Evolutionary conservation across 352 stramenopile species (phyloP).

Genomic region (Pythium grandisporangium): DNA sequence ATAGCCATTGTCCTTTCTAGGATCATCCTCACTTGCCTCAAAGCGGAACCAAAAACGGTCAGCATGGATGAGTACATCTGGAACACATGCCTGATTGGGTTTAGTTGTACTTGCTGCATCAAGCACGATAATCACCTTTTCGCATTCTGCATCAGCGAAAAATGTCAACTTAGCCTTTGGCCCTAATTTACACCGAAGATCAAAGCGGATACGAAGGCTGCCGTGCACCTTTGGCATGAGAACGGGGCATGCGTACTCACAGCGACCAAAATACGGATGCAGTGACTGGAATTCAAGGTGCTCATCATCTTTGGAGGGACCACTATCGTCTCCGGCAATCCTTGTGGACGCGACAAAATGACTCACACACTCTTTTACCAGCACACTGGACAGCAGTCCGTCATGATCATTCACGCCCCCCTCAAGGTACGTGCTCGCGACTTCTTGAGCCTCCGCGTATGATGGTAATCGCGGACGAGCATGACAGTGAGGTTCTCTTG

Average conservation of each 20-base stretch:
- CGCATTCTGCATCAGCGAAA: conserved; percentile 59
- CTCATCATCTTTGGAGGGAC: not conserved
- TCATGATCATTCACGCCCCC: conserved; percentile 47
- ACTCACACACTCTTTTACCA: conserved; percentile 80
- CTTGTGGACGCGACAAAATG: conserved; percentile 79
- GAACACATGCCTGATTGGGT: conserved; percentile 24
- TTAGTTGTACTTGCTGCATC: conserved; percentile 30
- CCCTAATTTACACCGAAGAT: conserved; percentile 64
- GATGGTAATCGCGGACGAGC: conserved; percentile 30
- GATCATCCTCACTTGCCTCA: conserved; percentile 49
- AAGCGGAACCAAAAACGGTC: conserved; percentile 84
- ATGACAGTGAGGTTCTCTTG: conserved; percentile 3
- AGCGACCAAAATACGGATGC: conserved; percentile 79
- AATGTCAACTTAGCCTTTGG: conserved; percentile 65
- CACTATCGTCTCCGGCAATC: conserved; percentile 29
- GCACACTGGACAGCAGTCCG: conserved; percentile 49
- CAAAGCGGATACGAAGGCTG: conserved; percentile 73
- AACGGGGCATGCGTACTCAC: conserved; percentile 64
- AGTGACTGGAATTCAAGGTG: conserved; percentile 65
- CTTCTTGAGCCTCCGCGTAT: conserved; percentile 51
- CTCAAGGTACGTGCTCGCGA: conserved; percentile 40
- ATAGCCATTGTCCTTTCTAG: conserved; percentile 51
- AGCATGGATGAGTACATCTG: conserved; percentile 63
- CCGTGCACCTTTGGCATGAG: conserved; percentile 35
- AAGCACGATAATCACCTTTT: conserved; percentile 38